Base-by-base conservation (phyloP, 805 yeast genomes). In the Suhomyces faveliae region DNA sequence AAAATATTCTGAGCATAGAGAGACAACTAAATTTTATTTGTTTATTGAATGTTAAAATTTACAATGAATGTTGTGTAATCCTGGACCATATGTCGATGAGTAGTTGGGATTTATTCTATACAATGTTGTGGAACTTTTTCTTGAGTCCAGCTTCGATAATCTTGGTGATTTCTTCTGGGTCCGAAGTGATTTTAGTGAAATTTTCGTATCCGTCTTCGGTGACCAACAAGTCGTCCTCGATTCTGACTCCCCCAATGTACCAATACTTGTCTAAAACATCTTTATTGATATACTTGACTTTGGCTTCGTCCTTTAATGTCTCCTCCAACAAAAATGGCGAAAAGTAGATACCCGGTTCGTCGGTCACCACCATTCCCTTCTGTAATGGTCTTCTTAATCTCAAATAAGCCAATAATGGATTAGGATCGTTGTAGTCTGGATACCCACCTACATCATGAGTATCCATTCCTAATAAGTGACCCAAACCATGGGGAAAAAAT, bases 231-330 rank as follows among this genome's bases (percentile, higher is more conserved):
- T 92, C 97, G 63, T 92, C 99, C 67, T 92, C 99, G 48, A 92
- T 89, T 66, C 99, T 81, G 5, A 92, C 97, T 40, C 99, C 99
- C n/a, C 99, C 99, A 48, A 94, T 81, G 55, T 85, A 80, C 85
- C 86, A 80, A 67, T 90, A 92, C 59, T 80, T 83, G 47, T 87
- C 83, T 51, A 92, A 72, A 5, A 86, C 82, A 0, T 79, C 82
- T 53, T 67, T 63, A 58, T 89, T 76, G 48, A 92, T 84, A 64
- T 70, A 87, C 57, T 80, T 80, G 29, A 67, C 52, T 56, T 80
- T 79, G 3, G 62, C 59, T 30, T 77, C 77, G 41, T 64, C 64
- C 40, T 78, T 71, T 56, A 86, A 67, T 8, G 80, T 79, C 25
- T 85, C 82, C 43, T 85, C 81, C 41, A 94, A 71, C 60, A 92